A percentile compares a stretch with the other conserved stretches of the same genome.
These are phyloP conservation scores for Monosporascus sp. DNA, from an alignment of 2,329 filamentous ascomycete species.

Conservation along the genomic window DNA sequence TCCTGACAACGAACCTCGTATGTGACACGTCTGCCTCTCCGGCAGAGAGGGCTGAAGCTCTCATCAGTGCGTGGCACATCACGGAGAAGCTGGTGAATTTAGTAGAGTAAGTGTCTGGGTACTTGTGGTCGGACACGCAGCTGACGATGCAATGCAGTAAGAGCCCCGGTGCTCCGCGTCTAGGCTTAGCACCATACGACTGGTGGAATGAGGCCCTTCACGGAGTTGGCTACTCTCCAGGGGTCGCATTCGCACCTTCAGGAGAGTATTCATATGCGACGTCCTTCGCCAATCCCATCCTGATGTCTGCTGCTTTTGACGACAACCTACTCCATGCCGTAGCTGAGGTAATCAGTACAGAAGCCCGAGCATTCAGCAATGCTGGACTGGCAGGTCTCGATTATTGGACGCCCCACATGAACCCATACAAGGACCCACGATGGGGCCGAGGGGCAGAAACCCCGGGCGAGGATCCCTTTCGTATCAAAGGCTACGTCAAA, in stretches of 20 bases:
- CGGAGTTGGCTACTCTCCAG: constrained; percentile 50
- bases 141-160: constrained; percentile 19
- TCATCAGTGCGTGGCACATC: constrained; percentile 26
- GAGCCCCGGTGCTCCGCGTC: constrained; percentile 42
- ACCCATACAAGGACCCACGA: constrained; percentile 22
- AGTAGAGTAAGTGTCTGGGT: constrained; percentile 20
- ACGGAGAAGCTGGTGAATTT: constrained; percentile 28
- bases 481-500: constrained; percentile 44
- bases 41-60: constrained; percentile 22
- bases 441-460: constrained; percentile 25
- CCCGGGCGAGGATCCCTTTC: constrained; percentile 29
- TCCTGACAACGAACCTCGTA: constrained; percentile 26
- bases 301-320: constrained; percentile 27
- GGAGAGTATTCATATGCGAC: constrained; percentile 25
- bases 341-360: constrained; percentile 21
- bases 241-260: constrained; percentile 23
- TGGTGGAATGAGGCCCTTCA: constrained; percentile 61
- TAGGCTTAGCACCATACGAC: constrained; percentile 53
- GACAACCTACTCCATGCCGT: constrained; percentile 23
- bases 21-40: constrained; percentile 24
- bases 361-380: constrained; percentile 28
- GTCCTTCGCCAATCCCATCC: constrained; percentile 26
- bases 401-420: constrained; percentile 23
- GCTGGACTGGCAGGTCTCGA: constrained; percentile 21
- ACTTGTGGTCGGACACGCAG: not conserved